phyloP scores from a whole-genome alignment of 2,329 filamentous ascomycete genomes.

The Periconia sp. region DNA sequence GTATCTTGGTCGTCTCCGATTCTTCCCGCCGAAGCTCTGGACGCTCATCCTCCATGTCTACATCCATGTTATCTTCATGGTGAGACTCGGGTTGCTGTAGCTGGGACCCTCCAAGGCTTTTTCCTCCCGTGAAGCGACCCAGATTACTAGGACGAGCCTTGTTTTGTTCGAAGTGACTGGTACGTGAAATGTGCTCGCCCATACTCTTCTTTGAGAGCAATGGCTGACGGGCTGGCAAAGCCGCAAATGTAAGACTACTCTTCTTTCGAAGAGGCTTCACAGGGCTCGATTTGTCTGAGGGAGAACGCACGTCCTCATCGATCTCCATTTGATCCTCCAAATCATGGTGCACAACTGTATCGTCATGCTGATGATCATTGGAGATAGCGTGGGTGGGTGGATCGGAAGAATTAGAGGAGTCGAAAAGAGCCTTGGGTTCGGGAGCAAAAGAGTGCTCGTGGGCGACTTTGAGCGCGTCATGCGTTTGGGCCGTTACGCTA shows the following conservation, averaged over 20 bases:
- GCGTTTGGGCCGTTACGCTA: conserved; percentile 35
- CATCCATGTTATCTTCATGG: conserved; percentile 41
- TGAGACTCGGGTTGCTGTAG: conserved; percentile 33
- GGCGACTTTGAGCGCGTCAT: conserved; percentile 33
- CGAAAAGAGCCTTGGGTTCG: conserved; percentile 25
- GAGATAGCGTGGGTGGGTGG: conserved; percentile 24
- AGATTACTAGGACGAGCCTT: conserved; percentile 71
- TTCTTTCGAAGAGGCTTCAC: conserved; percentile 80
- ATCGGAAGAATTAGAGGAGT: conserved; percentile 18
- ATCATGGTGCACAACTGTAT: conserved; percentile 32
- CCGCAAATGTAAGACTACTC: conserved; percentile 93
- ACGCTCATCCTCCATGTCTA: conserved; percentile 57
- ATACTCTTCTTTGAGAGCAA: conserved; percentile 82
- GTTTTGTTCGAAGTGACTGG: conserved; percentile 72
- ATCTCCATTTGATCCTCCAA: conserved; percentile 44
- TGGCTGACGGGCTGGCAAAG: conserved; percentile 87
- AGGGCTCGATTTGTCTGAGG: conserved; percentile 72
- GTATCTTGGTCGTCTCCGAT: conserved; percentile 58
- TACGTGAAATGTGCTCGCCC: conserved; percentile 69
- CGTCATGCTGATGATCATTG: conserved; percentile 26
- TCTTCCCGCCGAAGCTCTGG: conserved; percentile 46
- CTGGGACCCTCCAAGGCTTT: conserved; percentile 60
- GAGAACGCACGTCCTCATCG: conserved; percentile 60
- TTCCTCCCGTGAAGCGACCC: conserved; percentile 69
- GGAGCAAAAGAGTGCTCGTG: conserved; percentile 21